phyloP scores from a whole-genome alignment of 495 filamentous ascomycete species.

The Usnea hakonensis region DNA sequence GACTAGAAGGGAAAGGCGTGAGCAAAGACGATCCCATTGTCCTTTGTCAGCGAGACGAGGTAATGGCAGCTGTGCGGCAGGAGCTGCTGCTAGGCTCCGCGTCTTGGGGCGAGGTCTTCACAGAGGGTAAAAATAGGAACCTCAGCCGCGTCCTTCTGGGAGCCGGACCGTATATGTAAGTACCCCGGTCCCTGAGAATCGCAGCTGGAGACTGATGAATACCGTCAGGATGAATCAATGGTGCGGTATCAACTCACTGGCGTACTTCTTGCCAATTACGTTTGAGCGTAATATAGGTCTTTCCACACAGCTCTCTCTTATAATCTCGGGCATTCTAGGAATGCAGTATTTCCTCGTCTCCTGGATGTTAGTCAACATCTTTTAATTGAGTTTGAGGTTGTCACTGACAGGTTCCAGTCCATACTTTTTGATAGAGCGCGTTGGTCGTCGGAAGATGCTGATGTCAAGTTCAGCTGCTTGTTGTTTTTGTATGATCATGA shows the following conservation, averaged over 20 bases:
- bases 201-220: not conserved
- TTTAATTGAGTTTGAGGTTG: not conserved
- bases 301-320: slow-evolving; percentile 15
- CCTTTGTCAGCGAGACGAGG: slow-evolving; percentile 18
- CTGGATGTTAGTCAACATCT: slow-evolving; percentile 17
- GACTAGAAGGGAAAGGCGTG: slow-evolving; percentile 48
- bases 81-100: slow-evolving; percentile 15
- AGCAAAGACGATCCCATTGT: slow-evolving; percentile 42
- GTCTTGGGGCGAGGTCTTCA: slow-evolving; percentile 23
- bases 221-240: slow-evolving; percentile 19
- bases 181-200: not conserved
- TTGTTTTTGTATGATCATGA: slow-evolving; percentile 39
- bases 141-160: slow-evolving; percentile 21
- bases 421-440: slow-evolving; percentile 46
- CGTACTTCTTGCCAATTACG: slow-evolving; percentile 20
- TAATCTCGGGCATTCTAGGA: slow-evolving; percentile 20
- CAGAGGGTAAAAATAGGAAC: slow-evolving; percentile 20
- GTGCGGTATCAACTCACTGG: slow-evolving; percentile 23
- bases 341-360: slow-evolving; percentile 23
- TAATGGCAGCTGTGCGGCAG: slow-evolving; percentile 19
- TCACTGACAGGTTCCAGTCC: slow-evolving; percentile 18
- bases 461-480: slow-evolving; percentile 46
- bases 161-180: slow-evolving; percentile 21
- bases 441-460: slow-evolving; percentile 48
- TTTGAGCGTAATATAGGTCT: slow-evolving; percentile 23